A percentile compares a stretch with the other conserved stretches of the same genome.
phyloP scores from a whole-genome alignment of 2,329 filamentous ascomycete genomes.

The Diaporthe humulicola region DNA sequence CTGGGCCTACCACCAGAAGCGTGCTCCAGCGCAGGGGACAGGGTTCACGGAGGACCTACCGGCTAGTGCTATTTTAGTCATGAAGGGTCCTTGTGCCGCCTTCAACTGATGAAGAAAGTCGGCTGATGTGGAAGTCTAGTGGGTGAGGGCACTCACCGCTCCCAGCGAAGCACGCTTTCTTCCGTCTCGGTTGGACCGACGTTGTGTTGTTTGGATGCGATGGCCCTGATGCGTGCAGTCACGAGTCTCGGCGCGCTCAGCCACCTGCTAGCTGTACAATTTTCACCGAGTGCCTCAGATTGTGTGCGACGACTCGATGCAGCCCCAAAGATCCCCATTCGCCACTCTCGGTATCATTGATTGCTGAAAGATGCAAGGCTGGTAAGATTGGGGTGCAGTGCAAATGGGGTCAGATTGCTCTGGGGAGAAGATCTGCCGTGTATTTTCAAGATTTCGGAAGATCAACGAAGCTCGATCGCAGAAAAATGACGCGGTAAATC shows the following conservation, averaged over 20 bases:
- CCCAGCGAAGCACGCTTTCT: conserved; percentile 2
- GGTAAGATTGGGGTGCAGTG: conserved; percentile 8
- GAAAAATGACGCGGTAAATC: conserved; percentile 4
- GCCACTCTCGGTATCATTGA: neutral
- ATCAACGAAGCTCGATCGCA: conserved; percentile 26
- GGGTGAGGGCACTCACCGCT: conserved; percentile 17
- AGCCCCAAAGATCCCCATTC: neutral
- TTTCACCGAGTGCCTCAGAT: neutral
- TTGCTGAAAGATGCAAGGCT: neutral
- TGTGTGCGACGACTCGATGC: neutral
- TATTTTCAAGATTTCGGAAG: conserved; percentile 27
- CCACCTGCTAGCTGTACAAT: neutral
- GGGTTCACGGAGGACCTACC: neutral
- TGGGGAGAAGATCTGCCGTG: conserved; percentile 14
- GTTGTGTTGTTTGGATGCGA: neutral
- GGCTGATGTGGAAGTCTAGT: neutral
- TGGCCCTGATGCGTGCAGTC: neutral
- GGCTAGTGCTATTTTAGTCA: conserved; percentile 22
- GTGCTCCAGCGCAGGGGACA: neutral
- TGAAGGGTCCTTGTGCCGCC: neutral
- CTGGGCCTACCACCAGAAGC: neutral
- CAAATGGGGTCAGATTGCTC: neutral
- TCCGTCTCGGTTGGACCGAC: conserved; percentile 23
- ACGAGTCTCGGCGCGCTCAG: neutral
- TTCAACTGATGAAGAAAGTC: neutral